These are phyloP conservation scores for Naganishia sp. DNA, from an alignment of 1,284 basidiomycete genomes.

Conservation along the genomic window DNA sequence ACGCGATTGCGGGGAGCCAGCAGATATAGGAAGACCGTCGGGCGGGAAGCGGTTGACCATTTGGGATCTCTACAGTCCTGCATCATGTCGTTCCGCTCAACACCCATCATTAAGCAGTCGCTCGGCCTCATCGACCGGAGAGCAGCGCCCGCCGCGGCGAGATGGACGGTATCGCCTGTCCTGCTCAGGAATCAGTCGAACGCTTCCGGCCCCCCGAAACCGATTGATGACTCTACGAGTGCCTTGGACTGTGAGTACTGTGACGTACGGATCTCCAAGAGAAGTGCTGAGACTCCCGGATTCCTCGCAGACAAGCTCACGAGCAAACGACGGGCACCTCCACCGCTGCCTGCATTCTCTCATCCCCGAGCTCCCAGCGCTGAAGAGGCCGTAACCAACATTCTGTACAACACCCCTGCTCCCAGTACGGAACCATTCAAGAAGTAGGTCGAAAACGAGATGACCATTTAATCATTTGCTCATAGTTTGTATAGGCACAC, in stretches of 20 bases:
- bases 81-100: constrained; percentile 23
- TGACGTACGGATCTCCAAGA: constrained; percentile 48
- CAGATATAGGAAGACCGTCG: too few species aligned
- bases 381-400: constrained; percentile 93
- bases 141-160: constrained; percentile 1
- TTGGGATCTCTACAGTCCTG: neutral
- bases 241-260: constrained; percentile 87
- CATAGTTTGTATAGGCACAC: constrained; percentile 61
- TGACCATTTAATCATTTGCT: too few species aligned
- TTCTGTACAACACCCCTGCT: constrained; percentile 92
- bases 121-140: constrained; percentile 25
- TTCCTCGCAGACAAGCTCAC: constrained; percentile 51
- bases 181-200: constrained; percentile 12
- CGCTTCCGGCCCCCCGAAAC: constrained; percentile 45
- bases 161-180: constrained; percentile 16
- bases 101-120: constrained; percentile 19
- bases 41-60: neutral
- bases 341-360: constrained; percentile 43
- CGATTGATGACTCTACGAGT: constrained; percentile 85
- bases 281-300: constrained; percentile 18
- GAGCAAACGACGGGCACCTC: constrained; percentile 41
- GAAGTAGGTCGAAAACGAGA: constrained; percentile 62
- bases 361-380: constrained; percentile 60
- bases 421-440: constrained; percentile 91
- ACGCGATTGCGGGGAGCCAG: neutral